A percentile compares a stretch with the other conserved stretches of the same genome.
These are phyloP conservation scores for Jamesozyma spencerorum DNA, from an alignment of 805 yeast species.

Conservation along the genomic window DNA sequence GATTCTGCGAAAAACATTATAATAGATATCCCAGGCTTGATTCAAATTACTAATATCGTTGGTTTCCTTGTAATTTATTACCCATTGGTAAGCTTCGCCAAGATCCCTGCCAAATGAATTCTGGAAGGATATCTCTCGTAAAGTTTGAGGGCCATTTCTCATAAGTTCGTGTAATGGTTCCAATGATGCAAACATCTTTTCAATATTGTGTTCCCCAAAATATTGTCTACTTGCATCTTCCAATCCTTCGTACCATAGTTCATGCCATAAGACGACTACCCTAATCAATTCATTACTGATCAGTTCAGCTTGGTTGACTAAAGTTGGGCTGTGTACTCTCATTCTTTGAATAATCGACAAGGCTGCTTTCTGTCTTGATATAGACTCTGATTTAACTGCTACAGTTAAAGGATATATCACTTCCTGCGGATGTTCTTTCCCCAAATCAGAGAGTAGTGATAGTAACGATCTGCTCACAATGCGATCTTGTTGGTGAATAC, in stretches of 20 bases:
- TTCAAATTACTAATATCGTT: slow-evolving; percentile 81
- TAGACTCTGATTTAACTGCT: slow-evolving; percentile 88
- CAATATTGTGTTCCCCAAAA: slow-evolving; percentile 90
- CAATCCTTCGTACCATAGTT: slow-evolving; percentile 93
- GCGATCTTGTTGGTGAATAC: slow-evolving; percentile 91
- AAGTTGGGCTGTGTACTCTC: slow-evolving; percentile 73
- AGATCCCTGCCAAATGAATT: slow-evolving; percentile 91
- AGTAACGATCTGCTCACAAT: slow-evolving; percentile 72
- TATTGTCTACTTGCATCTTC: slow-evolving; percentile 93
- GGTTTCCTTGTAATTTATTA: slow-evolving; percentile 71
- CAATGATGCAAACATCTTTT: slow-evolving; percentile 83
- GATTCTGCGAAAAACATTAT: slow-evolving; percentile 85
- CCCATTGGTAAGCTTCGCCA: slow-evolving; percentile 90
- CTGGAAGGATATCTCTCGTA: slow-evolving; percentile 85
- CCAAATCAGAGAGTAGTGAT: slow-evolving; percentile 74
- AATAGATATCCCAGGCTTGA: slow-evolving; percentile 97
- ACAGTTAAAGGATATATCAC: slow-evolving; percentile 91
- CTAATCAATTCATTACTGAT: slow-evolving; percentile 91
- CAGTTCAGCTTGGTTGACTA: slow-evolving; percentile 87
- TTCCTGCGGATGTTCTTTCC: slow-evolving; percentile 95
- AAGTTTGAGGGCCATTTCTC: slow-evolving; percentile 81
- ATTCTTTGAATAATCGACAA: slow-evolving; percentile 82
- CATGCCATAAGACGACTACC: slow-evolving; percentile 95
- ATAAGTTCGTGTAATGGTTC: slow-evolving; percentile 84
- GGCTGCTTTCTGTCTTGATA: slow-evolving; percentile 86